Percentiles rank a stretch among this genome's conserved stretches.
These are phyloP conservation scores for Hordeum marinum DNA, from an alignment of 176 grass and related monocot species.

Conservation along the genomic window DNA sequence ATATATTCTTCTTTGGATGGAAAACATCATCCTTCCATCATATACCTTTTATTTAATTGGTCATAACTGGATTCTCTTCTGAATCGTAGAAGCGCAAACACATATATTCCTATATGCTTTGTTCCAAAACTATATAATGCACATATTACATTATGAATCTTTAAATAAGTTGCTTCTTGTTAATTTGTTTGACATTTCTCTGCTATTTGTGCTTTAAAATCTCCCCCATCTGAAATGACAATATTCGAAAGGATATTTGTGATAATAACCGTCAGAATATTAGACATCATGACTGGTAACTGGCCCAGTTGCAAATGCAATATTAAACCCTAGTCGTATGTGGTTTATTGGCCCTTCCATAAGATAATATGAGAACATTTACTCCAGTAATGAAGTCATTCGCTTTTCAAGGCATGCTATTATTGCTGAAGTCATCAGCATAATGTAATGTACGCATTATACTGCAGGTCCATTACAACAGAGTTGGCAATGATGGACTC, in stretches of 20 bases:
- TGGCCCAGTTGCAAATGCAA: neutral
- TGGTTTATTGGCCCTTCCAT: neutral
- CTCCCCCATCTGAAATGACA: neutral
- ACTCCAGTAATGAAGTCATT: neutral
- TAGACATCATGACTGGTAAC: neutral
- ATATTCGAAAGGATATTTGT: neutral
- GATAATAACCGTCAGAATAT: neutral
- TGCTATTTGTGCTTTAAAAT: neutral
- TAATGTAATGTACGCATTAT: constrained; percentile 13
- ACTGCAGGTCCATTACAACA: constrained; percentile 85
- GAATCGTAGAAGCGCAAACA: neutral
- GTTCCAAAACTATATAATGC: neutral
- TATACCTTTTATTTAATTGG: neutral
- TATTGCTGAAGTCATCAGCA: neutral
- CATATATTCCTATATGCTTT: neutral
- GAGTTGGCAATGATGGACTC: constrained; percentile 71
- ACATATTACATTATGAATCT: neutral
- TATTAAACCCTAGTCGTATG: constrained; percentile 3
- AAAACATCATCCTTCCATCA: neutral
- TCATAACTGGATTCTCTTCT: neutral
- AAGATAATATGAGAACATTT: neutral
- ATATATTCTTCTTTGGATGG: constrained; percentile 5
- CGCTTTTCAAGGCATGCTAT: neutral
- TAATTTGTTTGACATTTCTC: neutral
- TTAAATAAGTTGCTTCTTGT: neutral